Evolutionary conservation across 2,329 filamentous ascomycete species (phyloP).

Genomic region (Fusarium caatingaense): DNA sequence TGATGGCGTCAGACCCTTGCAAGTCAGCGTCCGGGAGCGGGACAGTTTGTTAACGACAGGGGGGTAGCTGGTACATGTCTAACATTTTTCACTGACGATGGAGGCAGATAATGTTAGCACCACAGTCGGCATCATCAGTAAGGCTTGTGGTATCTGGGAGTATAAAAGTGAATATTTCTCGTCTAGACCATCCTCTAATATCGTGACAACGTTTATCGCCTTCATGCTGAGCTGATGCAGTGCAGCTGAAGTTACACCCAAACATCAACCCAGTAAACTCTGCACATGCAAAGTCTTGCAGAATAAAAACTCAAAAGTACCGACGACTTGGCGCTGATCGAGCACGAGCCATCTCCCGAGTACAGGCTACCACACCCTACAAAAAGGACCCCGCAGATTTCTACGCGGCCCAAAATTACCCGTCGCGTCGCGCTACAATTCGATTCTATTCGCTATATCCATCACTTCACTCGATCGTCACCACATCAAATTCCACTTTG

Average conservation of each 20-base stretch:
- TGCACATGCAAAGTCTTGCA: constrained; percentile 5
- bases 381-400: constrained; percentile 33
- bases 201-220: not conserved
- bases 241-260: not conserved
- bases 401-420: constrained; percentile 38
- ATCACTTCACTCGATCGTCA: constrained; percentile 13
- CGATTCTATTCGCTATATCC: constrained; percentile 9
- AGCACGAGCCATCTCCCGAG: constrained; percentile 36
- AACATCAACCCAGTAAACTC: not conserved
- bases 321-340: constrained; percentile 24
- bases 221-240: not conserved
- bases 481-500: not conserved
- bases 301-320: constrained; percentile 24
- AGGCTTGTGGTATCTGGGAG: not conserved
- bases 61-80: constrained; percentile 33
- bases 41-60: constrained; percentile 27
- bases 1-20: constrained; percentile 46
- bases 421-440: constrained; percentile 35
- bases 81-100: not conserved
- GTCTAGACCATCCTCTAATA: not conserved
- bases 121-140: not conserved
- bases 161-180: not conserved
- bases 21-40: constrained; percentile 8
- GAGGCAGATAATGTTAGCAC: not conserved
- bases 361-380: not conserved